A percentile compares a stretch with the other conserved stretches of the same genome.
phyloP scores from a whole-genome alignment of 495 filamentous ascomycete genomes.

The Xylaria cubensis region DNA sequence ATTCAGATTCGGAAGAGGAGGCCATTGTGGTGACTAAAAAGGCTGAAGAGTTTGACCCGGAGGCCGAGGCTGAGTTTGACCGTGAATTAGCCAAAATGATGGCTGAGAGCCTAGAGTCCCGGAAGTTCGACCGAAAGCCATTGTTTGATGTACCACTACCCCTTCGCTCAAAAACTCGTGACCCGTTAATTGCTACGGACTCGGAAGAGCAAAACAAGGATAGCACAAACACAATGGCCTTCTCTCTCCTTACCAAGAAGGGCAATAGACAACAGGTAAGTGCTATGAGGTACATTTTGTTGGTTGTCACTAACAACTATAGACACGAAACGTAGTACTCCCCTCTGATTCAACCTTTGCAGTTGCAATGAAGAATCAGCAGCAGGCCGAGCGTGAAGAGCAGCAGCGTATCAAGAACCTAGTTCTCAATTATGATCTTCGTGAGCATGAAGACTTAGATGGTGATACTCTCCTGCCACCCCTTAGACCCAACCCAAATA shows the following conservation, averaged over 20 bases:
- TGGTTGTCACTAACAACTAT: slow-evolving; percentile 29
- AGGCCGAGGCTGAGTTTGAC: slow-evolving; percentile 96
- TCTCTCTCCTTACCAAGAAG: slow-evolving; percentile 93
- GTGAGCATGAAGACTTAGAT: slow-evolving; percentile 75
- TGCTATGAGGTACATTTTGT: slow-evolving; percentile 22
- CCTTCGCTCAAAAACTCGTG: slow-evolving; percentile 76
- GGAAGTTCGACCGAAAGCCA: slow-evolving; percentile 92
- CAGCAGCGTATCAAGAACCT: slow-evolving; percentile 98
- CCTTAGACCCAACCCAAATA: slow-evolving; percentile 49
- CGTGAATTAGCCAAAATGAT: slow-evolving; percentile 99
- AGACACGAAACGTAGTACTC: slow-evolving; percentile 94
- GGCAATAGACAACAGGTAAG: slow-evolving; percentile 92
- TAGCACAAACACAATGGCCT: slow-evolving; percentile 73
- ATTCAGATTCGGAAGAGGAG: slow-evolving; percentile 75
- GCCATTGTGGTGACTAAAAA: slow-evolving; percentile 88
- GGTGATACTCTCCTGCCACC: slow-evolving; percentile 64
- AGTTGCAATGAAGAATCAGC: slow-evolving; percentile 92
- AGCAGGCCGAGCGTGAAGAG: slow-evolving; percentile 92
- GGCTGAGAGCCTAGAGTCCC: slow-evolving; percentile 91
- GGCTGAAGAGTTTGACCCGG: slow-evolving; percentile 90
- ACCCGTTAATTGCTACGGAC: slow-evolving; percentile 50
- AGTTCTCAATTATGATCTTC: slow-evolving; percentile 93
- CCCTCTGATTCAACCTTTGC: slow-evolving; percentile 95
- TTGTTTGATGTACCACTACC: slow-evolving; percentile 94
- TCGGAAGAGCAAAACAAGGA: slow-evolving; percentile 58